Conservation (phyloP, 1,284 basidiomycete genomes). For the Puccinia horiana region DNA sequence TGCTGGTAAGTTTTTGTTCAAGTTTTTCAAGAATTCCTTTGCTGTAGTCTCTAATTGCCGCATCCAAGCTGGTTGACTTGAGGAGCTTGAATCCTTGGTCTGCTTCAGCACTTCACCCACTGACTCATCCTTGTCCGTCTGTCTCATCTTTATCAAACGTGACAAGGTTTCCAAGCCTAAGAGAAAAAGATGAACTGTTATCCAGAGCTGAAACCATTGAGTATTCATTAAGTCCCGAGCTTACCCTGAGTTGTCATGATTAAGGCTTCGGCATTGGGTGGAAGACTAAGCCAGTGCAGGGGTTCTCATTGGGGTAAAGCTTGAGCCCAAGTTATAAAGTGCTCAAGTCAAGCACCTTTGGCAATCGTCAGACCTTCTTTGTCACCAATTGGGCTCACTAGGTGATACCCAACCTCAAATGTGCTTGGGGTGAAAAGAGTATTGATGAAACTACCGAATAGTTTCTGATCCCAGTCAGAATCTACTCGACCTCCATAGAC, state of each 20-base stretch:
- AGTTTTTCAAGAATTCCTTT: slow-evolving; percentile 73
- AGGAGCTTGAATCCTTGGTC: slow-evolving; percentile 67
- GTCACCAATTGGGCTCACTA: slow-evolving; percentile 69
- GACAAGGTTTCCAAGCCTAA: slow-evolving; percentile 76
- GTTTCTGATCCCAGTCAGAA: slow-evolving; percentile 87
- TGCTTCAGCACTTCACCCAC: slow-evolving; percentile 65
- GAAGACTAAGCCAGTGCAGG: slow-evolving; percentile 86
- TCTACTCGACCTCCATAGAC: slow-evolving; percentile 88
- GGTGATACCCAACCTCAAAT: slow-evolving; percentile 86
- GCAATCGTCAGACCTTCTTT: slow-evolving; percentile 70
- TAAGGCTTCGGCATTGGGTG: slow-evolving; percentile 82
- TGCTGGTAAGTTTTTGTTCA: slow-evolving; percentile 47
- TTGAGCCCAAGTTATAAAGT: slow-evolving; percentile 85
- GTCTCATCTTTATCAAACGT: slow-evolving; percentile 88
- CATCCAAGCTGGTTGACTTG: slow-evolving; percentile 85
- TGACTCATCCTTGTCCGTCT: slow-evolving; percentile 77
- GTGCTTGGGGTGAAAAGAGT: slow-evolving; percentile 78
- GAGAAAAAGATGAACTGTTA: slow-evolving; percentile 48
- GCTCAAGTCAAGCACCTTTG: slow-evolving; percentile 84
- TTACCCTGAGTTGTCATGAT: slow-evolving; percentile 86
- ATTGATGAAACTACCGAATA: slow-evolving; percentile 88
- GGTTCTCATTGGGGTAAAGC: slow-evolving; percentile 78
- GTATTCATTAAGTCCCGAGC: slow-evolving; percentile 58
- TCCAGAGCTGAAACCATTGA: background rate
- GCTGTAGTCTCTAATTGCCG: slow-evolving; percentile 74